Base-by-base conservation (phyloP, 176 grass and related monocot species). In the Leersia perrieri region DNA sequence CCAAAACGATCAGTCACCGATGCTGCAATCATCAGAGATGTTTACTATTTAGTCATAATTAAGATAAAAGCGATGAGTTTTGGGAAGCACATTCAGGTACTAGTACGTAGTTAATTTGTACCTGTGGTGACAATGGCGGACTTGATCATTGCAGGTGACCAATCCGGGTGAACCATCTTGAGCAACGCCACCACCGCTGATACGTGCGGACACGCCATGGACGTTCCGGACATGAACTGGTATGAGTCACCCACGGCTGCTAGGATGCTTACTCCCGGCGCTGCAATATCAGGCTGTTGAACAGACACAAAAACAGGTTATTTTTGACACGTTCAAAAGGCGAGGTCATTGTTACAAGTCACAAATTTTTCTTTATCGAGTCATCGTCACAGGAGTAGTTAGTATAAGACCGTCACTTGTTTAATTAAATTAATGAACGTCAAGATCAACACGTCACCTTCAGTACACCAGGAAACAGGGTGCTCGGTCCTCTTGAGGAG, bases 81-180 rank as follows among this genome's bases (percentile, higher is more conserved):
- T 14, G 20, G 3, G 12, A n/a, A 9, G n/a, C 20, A 2, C 14
- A 4, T 45, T 9, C 2, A 60, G 51, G n/a, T n/a, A n/a, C n/a
- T n/a, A n/a, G n/a, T n/a, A n/a, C n/a, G n/a, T n/a, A n/a, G n/a
- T n/a, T n/a, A n/a, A n/a, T n/a, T n/a, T n/a, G n/a, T 34, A 35
- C 81, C 74, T 31, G 90, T 85, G 14, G 86, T 86, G 8, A 92
- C 1, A 5, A 92, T 72, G 9, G 86, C 74, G 0, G 86, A 88
- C 20, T 88, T 92, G 35, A 92, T 80, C 25, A 84, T 84, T 11
- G 90, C 79, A 11, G 90, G 86, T 0, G 79, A 88, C 90, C 83
- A 92, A 1, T 86, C 23, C 0, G 64, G 90, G 33, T 89, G 90
- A 3, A 80, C 12, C 0, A 69, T 68, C 40, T 86, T 86, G 27